Conservation (phyloP, 768 basidiomycete genomes). For the Mycena albidolilacea region DNA sequence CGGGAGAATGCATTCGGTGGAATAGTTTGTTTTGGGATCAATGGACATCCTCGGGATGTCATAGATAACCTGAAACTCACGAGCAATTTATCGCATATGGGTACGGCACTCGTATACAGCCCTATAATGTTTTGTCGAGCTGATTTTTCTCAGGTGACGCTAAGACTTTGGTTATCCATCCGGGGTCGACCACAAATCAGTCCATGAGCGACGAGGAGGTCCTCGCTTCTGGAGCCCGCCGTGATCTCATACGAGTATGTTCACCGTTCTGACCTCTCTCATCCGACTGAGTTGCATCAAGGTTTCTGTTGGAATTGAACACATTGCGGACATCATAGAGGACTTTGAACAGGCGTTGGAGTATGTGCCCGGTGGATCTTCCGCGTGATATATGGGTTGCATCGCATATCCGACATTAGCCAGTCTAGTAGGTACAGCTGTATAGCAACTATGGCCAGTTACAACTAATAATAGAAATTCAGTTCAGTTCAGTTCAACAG, state of each 20-base stretch:
- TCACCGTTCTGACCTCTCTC: too few relatives aligned
- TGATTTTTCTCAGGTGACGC: constrained; percentile 23
- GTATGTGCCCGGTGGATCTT: constrained; percentile 1
- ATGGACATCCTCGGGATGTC: constrained; percentile 20
- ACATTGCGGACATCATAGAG: constrained; percentile 30
- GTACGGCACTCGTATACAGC: neutral
- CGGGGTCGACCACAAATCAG: constrained; percentile 33
- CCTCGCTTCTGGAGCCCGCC: constrained; percentile 19
- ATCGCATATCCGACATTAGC: too few relatives aligned
- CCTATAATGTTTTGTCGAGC: neutral
- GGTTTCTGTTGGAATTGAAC: constrained; percentile 35
- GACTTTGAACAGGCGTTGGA: constrained; percentile 32
- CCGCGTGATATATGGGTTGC: neutral
- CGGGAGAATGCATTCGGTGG: constrained; percentile 21
- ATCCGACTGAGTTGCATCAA: neutral
- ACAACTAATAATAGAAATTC: neutral
- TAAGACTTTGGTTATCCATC: constrained; percentile 34
- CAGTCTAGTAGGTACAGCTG: too few relatives aligned
- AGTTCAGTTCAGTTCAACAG: neutral
- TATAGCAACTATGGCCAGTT: too few relatives aligned
- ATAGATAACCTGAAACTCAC: constrained; percentile 31
- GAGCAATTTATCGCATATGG: constrained; percentile 37
- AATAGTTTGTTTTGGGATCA: constrained; percentile 35
- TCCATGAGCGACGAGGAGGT: constrained; percentile 34
- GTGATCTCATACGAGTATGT: constrained; percentile 32